Conservation (phyloP, 169 alveolate species). For the Perkinsus olseni region DNA sequence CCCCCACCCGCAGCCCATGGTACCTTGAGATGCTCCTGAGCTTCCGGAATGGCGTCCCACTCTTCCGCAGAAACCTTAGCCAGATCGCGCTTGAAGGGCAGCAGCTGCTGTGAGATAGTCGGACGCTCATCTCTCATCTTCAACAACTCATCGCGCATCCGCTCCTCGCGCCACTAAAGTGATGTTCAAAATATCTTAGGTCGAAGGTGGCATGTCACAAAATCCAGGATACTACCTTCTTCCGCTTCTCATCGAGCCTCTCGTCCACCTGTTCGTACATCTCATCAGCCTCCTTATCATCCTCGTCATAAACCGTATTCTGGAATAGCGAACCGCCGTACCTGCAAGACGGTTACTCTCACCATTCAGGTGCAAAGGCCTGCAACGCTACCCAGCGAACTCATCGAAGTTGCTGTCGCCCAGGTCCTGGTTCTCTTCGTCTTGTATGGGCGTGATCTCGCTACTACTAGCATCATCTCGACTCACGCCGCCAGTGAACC, state of each 20-base stretch:
- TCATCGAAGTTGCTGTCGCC: slow-evolving; percentile 79
- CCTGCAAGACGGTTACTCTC: not conserved
- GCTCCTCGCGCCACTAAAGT: slow-evolving; percentile 63
- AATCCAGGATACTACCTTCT: slow-evolving; percentile 20
- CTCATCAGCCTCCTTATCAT: slow-evolving; percentile 82
- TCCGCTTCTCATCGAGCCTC: slow-evolving; percentile 79
- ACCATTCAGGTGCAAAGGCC: not conserved
- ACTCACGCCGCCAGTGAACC: slow-evolving; percentile 96
- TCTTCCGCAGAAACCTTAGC: slow-evolving; percentile 60
- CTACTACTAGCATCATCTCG: slow-evolving; percentile 74
- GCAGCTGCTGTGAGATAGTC: slow-evolving; percentile 42
- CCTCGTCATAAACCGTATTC: slow-evolving; percentile 78
- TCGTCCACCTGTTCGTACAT: slow-evolving; percentile 77
- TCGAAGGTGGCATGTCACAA: too few species aligned
- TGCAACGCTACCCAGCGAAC: slow-evolving; percentile 71
- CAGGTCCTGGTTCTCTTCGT: slow-evolving; percentile 47
- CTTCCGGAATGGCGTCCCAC: slow-evolving; percentile 96
- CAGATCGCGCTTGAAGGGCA: slow-evolving; percentile 34
- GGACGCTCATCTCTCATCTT: slow-evolving; percentile 57
- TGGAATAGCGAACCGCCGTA: slow-evolving; percentile 61
- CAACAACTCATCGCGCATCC: slow-evolving; percentile 64
- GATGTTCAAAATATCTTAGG: not conserved
- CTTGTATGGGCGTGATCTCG: slow-evolving; percentile 44
- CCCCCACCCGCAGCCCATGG: not conserved
- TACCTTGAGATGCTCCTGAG: slow-evolving; percentile 68